These are phyloP conservation scores for Phialophora verrucosa DNA, from an alignment of 2,329 filamentous ascomycete genomes.

Conservation along the genomic window DNA sequence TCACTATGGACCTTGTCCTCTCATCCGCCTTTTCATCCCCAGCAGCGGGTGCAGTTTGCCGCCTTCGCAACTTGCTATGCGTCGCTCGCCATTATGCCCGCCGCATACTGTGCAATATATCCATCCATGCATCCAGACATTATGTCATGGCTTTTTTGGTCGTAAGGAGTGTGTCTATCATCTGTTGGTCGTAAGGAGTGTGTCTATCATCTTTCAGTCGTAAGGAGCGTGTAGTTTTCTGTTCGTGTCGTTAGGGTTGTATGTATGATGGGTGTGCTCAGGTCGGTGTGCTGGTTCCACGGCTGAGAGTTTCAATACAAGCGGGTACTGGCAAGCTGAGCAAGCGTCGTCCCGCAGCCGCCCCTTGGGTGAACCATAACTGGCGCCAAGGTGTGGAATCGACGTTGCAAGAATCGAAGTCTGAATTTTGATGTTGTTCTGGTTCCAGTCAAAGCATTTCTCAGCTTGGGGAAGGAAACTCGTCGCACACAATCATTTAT, in stretches of 20 bases:
- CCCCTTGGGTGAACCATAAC: neutral
- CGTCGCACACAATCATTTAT: slow-evolving; percentile 17
- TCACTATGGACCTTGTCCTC: neutral
- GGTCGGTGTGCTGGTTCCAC: slow-evolving; percentile 8
- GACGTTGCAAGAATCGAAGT: slow-evolving; percentile 3
- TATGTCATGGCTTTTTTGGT: neutral
- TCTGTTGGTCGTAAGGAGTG: slow-evolving; percentile 11
- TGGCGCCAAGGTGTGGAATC: too few relatives aligned
- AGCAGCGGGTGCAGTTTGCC: neutral
- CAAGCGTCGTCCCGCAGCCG: neutral
- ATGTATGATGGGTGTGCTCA: slow-evolving; percentile 1
- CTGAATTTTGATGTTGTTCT: neutral
- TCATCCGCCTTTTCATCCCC: slow-evolving; percentile 3
- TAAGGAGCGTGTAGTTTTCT: neutral
- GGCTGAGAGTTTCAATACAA: neutral
- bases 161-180: slow-evolving; percentile 16
- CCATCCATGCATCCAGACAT: neutral
- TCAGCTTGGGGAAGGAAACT: neutral
- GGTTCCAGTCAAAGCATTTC: neutral
- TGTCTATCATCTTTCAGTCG: neutral
- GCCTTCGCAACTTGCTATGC: neutral
- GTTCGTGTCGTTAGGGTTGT: slow-evolving; percentile 10
- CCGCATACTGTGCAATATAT: neutral
- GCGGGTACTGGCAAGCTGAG: neutral
- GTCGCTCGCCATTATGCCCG: neutral